Conservation (phyloP, 202 grass and related monocot genomes). For the Tripidium arundinaceum region DNA sequence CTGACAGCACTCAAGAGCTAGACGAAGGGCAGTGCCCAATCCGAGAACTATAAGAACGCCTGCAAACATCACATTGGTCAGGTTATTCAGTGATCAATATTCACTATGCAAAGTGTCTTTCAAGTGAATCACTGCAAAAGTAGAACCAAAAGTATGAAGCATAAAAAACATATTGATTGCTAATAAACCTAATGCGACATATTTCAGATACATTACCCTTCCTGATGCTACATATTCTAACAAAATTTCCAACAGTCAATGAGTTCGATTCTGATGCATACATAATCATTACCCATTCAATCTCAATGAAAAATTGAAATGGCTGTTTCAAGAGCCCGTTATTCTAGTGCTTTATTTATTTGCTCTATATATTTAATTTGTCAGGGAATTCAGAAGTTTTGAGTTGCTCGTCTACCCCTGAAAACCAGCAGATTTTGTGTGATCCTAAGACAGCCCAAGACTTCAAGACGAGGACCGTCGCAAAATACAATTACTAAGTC, state of each 20-base stretch:
- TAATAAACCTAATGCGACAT: not conserved
- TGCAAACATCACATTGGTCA: conserved; percentile 25
- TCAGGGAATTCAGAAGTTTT: not conserved
- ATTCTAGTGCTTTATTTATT: conserved; percentile 10
- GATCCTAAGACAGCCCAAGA: not conserved
- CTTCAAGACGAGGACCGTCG: not conserved
- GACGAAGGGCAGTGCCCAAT: conserved; percentile 79
- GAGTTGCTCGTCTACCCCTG: not conserved
- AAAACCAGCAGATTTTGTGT: not conserved
- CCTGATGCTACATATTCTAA: not conserved
- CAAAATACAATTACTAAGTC: not conserved
- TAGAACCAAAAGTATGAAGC: not conserved
- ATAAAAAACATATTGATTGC: not conserved
- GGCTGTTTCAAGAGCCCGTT: not conserved
- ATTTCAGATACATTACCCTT: not conserved
- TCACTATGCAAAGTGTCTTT: not conserved
- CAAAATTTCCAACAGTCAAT: not conserved
- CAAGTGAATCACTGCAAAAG: not conserved
- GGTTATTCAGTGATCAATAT: conserved; percentile 14
- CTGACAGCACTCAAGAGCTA: conserved; percentile 84
- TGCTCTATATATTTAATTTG: too few relatives aligned
- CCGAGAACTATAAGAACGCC: conserved; percentile 93
- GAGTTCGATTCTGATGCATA: not conserved
- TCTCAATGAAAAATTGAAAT: not conserved
- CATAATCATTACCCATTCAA: not conserved